Base-by-base conservation (phyloP, 352 stramenopile species). In the Vaucheria bursata region DNA sequence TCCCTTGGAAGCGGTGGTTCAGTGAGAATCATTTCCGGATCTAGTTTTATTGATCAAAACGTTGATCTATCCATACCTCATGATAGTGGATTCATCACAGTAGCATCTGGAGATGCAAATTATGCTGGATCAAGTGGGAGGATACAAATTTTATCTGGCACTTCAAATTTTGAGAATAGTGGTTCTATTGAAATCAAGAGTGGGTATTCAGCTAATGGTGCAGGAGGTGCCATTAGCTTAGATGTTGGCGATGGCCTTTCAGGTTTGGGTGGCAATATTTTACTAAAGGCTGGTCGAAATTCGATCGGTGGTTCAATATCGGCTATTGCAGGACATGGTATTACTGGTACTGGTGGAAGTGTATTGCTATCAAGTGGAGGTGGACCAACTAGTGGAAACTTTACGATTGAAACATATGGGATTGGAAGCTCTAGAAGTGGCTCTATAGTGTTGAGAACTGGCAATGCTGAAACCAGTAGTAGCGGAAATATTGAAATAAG, bases 231-330 rank as follows among this genome's bases (percentile, higher is more conserved):
- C 32, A 39, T 80, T 5, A 35, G 49, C 38, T 37, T 80, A 5
- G 32, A 45, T 25, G 36, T 35, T 34, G 75, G 75, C 29, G 50
- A 33, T 35, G 77, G 67, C 37, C 52, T 35, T 25, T 29, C 67
- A 32, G 75, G 53, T 38, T 71, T 53, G 6, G 75, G 75, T 53
- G 75, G 75, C 4, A 33, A 75, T 50, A 7, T 80, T n/a, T 79
- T 75, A 37, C 18, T 77, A 37, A 68, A 80, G 69, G 73, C 75
- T 33, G 75, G 75, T 59, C 12, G 12, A 59, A 25, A 18, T 59
- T 18, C 45, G 25, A 25, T 25, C 25, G 45, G 12, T 18, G 25
- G 12, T 59, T 18, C 12, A 18, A 25, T 18, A 18, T 59, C 45
- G 25, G 45, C 25, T 59, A 25, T 59, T 25, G 45, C 25, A 25